Evolutionary conservation across 228 moss, liverwort and hornwort species (phyloP), one percentile per base, ranked within the genome.

Genomic region (Sphagnum fallax): DNA sequence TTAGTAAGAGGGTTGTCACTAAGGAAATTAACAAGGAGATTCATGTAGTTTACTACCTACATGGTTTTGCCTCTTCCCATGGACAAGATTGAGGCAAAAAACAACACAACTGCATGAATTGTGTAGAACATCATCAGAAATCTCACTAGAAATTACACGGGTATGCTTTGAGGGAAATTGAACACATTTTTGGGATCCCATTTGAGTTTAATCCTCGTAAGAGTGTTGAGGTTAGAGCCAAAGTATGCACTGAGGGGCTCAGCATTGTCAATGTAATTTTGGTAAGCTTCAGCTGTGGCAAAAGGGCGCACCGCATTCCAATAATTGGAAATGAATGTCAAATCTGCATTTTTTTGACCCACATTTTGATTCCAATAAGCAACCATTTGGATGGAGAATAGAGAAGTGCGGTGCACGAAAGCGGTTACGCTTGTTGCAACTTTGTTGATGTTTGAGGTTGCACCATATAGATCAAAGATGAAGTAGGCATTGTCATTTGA

Each of bases 361-460:
- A 82, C 49, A 14, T 77, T 77, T 5, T 62, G 32, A 68, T 63
- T 69, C 87, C 90, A 92, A 2, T 79, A 84, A 0, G 90, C 82
- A 55, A 88, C 79, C 92, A 90, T 90, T 69, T 90, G 90, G n/a
- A 92, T 88, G 5, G 80, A 18, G 16, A 74, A 90, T 8, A 92
- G 67, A 4, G 78, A 84, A 66, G 68, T 75, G 6, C 90, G 48
- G 48, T 90, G 90, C 8, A 88, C 79, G 4, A 82, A 92, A 0
- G 88, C 85, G 0, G 62, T 83, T 0, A 77, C 15, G 2, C 72
- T 65, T 0, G 76, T 9, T 0, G 84, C 4, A 5, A 88, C 69
- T 11, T 80, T 68, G 69, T 92, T 92, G 53, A 88, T 86, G 0
- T 75, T 79, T 0, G 92, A 92, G 55, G 79, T 78, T 0, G 77